Conservation (phyloP, 1,139 yeast species). For the Nakaseomyces sp. region DNA sequence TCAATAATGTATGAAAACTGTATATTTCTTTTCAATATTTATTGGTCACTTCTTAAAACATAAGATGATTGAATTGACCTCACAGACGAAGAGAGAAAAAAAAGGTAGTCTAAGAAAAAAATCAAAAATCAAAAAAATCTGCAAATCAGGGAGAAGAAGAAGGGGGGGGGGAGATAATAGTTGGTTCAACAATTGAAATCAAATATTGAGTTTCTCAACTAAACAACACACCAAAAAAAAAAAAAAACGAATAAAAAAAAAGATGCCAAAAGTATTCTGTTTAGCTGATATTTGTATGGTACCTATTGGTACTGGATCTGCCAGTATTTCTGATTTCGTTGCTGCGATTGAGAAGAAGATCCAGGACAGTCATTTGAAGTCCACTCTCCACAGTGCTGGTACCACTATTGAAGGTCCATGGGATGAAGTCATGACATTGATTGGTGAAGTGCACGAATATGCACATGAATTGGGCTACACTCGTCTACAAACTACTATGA, state of each 20-base stretch:
- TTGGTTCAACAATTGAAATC: too few relatives aligned
- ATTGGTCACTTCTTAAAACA: too few relatives aligned
- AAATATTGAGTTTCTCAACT: too few relatives aligned
- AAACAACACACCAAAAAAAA: not conserved
- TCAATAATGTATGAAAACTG: too few relatives aligned
- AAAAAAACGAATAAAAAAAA: constrained; percentile 4
- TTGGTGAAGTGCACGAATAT: constrained; percentile 69
- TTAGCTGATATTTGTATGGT: constrained; percentile 76
- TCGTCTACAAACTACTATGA: constrained; percentile 74
- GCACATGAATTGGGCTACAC: constrained; percentile 63
- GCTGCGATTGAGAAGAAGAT: constrained; percentile 59
- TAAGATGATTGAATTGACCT: too few relatives aligned
- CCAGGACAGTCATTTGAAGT: constrained; percentile 50
- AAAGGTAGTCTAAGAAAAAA: too few relatives aligned
- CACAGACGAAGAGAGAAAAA: too few relatives aligned
- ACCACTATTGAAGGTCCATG: constrained; percentile 89
- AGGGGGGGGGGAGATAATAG: too few relatives aligned
- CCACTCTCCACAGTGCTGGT: constrained; percentile 80
- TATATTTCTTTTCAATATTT: too few relatives aligned
- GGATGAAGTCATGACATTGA: constrained; percentile 71
- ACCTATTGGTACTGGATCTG: constrained; percentile 71
- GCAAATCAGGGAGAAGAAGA: too few relatives aligned
- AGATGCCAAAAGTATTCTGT: constrained; percentile 50
- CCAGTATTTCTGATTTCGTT: constrained; percentile 75
- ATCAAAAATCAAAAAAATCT: too few relatives aligned